Evolutionary conservation across 352 stramenopile genomes (phyloP).

Genomic region (Aphanomyces invadans): DNA sequence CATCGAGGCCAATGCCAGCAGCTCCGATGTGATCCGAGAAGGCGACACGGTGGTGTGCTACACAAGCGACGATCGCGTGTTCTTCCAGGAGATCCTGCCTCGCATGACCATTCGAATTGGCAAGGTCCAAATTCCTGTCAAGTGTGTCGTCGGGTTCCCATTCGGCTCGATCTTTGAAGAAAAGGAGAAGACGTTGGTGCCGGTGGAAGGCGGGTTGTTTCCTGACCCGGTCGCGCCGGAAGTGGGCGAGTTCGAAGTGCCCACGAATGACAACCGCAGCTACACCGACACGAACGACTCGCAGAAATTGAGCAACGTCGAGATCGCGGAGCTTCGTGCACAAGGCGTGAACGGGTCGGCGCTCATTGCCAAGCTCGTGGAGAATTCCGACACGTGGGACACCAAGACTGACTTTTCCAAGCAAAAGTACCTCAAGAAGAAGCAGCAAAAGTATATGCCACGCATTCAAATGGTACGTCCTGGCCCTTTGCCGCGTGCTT

Average conservation of each 20-base stretch:
- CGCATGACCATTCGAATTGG: constrained; percentile 56
- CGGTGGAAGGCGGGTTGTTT: constrained; percentile 66
- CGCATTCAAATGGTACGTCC: constrained; percentile 52
- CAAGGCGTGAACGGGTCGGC: constrained; percentile 62
- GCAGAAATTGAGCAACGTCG: constrained; percentile 60
- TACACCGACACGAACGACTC: constrained; percentile 83
- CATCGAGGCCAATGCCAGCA: constrained; percentile 21
- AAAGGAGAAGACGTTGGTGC: constrained; percentile 70
- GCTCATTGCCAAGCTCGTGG: constrained; percentile 89
- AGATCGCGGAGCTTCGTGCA: constrained; percentile 62
- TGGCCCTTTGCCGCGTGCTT: constrained; percentile 2
- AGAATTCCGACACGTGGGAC: constrained; percentile 92
- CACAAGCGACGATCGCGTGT: constrained; percentile 75
- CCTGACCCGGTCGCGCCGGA: constrained; percentile 74
- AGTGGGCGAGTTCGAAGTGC: constrained; percentile 70
- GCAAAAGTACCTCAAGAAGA: constrained; percentile 95
- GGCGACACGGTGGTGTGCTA: constrained; percentile 83
- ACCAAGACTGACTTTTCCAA: constrained; percentile 94
- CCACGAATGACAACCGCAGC: constrained; percentile 65
- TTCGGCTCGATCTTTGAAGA: constrained; percentile 80
- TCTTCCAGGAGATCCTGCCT: constrained; percentile 61
- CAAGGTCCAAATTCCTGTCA: constrained; percentile 67
- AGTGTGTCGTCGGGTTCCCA: constrained; percentile 57
- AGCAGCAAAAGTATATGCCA: constrained; percentile 91
- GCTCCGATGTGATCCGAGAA: constrained; percentile 72